Base-by-base conservation (phyloP, 2,329 filamentous ascomycete species). In the Ophiostoma sp. region DNA sequence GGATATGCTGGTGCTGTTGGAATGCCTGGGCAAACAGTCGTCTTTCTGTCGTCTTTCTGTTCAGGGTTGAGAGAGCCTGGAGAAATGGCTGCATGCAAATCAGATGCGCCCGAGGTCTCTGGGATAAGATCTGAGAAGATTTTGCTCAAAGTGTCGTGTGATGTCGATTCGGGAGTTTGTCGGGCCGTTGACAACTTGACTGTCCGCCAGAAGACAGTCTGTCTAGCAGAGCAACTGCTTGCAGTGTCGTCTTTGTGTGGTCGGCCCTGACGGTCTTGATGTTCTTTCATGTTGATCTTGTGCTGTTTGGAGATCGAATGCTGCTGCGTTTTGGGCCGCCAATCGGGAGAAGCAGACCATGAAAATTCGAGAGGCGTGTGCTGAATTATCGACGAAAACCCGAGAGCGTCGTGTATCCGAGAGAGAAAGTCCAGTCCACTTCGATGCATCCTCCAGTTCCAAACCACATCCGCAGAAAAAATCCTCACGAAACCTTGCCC, bases 361-460 rank as follows among this genome's bases (percentile, higher is more conserved):
- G 17, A 44, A 7, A n/a, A 57, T 11, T 57, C 52, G 52, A 57
- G n/a, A 27, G 17, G n/a, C 6, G 23, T n/a, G 7, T 48, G 44
- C 5, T 48, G 41, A 44, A 17, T 20, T 39, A 39, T 39, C 13
- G 36, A 39, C 44, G 44, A 54, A 27, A 15, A 7, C 3, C 3
- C 57, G 57, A 33, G 27, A 54, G 57, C 27, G 15, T 33, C 8
- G 57, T 13, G 27, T 31, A 17, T 67, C 44, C 41, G 36, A 17
- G 54, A 62, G 57, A 31, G 27, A 33, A 27, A 20, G 57, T 33
- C 27, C 57, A 62, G 57, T 62, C 57, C 57, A 62, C 20, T 62
- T 33, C 27, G 57, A 62, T 57, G 57, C 57, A 62, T 62, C 57
- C 57, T 62, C 57, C 57, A 31, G 27, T 17, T 23, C 52, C 52